Evolutionary conservation across 2,329 filamentous ascomycete genomes (phyloP), one percentile per base, ranked within the genome.

Genomic region (Claviceps spartinae): DNA sequence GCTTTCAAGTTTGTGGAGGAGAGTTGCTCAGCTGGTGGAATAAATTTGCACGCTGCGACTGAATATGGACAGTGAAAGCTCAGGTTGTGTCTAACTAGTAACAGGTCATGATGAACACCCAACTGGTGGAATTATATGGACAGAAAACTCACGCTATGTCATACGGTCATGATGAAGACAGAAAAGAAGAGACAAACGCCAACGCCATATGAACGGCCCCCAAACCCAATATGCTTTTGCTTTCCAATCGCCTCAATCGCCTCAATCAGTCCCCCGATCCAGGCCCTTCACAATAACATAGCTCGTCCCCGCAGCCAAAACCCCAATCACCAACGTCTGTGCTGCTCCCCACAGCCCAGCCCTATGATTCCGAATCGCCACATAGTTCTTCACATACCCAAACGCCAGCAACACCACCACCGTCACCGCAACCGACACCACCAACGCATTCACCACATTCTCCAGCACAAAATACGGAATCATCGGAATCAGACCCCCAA

Each of bases 401-500:
- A 86, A 86, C 2, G 68, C 63, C 51, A 85, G 75, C 44, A 86
- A 64, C 1, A 80, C 76, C 7, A 81, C 60, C 13, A 78, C 72
- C 60, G 83, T 85, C 50, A 85, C 73, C 4, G 63, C 72, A 26
- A 83, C 72, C 24, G 79, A 83, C 54, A 79, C 76, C 38, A 75
- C 72, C 49, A 89, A 67, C 0, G 74, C 76, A n/a, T 69, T 60
- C 24, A 64, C 62, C 7, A 77, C 69, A 22, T 64, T 62, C 14
- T 58, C 54, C 62, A 77, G 69, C 57, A 83, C 71, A 57, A 87
- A 82, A 67, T 88, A 88, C 0, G 84, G 84, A 43, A 85, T 66
- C 59, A 87, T 73, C 14, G 84, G 83, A n/a, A 87, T 75, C 51
- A 86, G 70, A 0, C 84, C 84, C 20, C 84, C 84, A 22, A 86